These are phyloP conservation scores for Nemania serpens DNA, from an alignment of 2,329 filamentous ascomycete species.

Conservation along the genomic window DNA sequence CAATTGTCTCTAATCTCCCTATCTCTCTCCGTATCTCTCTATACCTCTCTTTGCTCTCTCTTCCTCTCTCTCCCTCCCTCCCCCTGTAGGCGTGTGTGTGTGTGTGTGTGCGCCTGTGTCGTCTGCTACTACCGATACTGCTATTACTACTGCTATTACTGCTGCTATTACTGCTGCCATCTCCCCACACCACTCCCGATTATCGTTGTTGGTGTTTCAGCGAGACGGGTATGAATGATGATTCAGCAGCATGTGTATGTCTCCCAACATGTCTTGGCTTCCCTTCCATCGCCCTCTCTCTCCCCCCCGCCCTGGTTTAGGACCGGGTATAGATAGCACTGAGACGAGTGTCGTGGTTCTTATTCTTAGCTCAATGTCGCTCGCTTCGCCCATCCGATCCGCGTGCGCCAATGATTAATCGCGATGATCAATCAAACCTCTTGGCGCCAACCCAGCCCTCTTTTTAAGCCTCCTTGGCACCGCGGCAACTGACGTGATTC, in stretches of 20 bases:
- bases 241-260: slow-evolving; percentile 42
- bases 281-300: background rate
- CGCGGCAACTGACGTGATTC: slow-evolving; percentile 38
- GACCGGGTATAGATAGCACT: background rate
- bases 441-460: slow-evolving; percentile 42
- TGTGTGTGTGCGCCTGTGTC: no score
- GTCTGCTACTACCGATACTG: no score
- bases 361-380: slow-evolving; percentile 14
- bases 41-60: no score
- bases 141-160: no score
- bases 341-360: slow-evolving; percentile 7
- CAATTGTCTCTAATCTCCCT: no score
- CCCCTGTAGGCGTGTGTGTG: no score
- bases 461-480: slow-evolving; percentile 41
- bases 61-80: no score
- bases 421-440: slow-evolving; percentile 31
- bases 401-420: slow-evolving; percentile 29
- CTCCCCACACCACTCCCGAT: slow-evolving; percentile 19
- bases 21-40: no score
- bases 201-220: slow-evolving; percentile 37
- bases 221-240: slow-evolving; percentile 37
- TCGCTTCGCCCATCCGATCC: slow-evolving; percentile 9
- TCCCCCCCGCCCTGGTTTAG: background rate
- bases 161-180: background rate
- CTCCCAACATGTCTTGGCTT: slow-evolving; percentile 19